These are phyloP conservation scores for Leptodermis oblonga DNA, from an alignment of 257 asterid species.

Conservation along the genomic window DNA sequence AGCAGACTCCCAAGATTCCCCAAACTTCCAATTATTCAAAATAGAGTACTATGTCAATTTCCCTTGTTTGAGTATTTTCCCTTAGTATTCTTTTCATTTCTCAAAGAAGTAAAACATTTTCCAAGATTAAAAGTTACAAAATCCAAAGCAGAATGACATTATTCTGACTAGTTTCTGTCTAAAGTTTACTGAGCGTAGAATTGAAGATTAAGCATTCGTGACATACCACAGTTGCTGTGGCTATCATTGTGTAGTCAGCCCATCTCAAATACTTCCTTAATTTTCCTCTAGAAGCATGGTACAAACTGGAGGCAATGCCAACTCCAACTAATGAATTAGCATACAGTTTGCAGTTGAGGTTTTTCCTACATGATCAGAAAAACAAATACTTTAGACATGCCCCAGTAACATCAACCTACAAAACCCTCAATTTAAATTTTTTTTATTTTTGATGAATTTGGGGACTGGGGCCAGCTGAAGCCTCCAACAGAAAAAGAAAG, in stretches of 20 bases:
- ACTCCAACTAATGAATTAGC: conserved; percentile 84
- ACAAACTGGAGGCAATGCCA: conserved; percentile 74
- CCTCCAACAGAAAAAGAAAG: not conserved
- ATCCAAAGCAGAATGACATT: not conserved
- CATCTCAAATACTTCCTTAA: conserved; percentile 81
- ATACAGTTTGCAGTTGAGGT: conserved; percentile 62
- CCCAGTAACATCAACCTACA: not conserved
- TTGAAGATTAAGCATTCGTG: too few relatives aligned
- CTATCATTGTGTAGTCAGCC: conserved; percentile 99
- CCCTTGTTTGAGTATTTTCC: not conserved
- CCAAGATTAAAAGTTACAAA: not conserved
- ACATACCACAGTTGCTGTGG: conserved; percentile 84
- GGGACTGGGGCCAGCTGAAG: not conserved
- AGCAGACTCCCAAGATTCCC: conserved; percentile 1
- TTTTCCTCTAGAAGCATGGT: conserved; percentile 49
- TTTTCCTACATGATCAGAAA: conserved; percentile 54
- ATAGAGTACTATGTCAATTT: not conserved
- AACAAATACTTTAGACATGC: not conserved
- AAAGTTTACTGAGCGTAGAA: not conserved
- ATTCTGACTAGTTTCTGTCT: not conserved
- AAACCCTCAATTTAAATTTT: not conserved
- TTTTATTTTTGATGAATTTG: not conserved
- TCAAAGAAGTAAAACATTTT: not conserved
- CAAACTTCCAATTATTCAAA: not conserved
- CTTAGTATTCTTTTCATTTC: not conserved